Evolutionary conservation across 129 eudicot species (phyloP).

Genomic region (Artemisia argyi): DNA sequence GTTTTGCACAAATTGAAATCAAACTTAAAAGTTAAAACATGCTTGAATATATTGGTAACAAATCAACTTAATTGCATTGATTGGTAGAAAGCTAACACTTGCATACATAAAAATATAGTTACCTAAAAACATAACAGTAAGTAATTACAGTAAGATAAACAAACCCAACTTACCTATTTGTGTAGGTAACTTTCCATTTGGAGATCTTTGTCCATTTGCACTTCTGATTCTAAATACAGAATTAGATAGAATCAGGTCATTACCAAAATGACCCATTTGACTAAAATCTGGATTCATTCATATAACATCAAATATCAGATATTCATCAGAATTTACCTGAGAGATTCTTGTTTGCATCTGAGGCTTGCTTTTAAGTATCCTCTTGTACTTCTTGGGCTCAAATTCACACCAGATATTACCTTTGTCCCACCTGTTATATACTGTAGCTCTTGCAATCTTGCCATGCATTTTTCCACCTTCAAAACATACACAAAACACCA

Average conservation of each 20-base stretch:
- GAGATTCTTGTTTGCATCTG: conserved; percentile 79
- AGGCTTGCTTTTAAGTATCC: conserved; percentile 62
- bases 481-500: conserved; percentile 1
- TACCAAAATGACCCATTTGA: background rate
- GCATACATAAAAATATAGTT: too few species aligned
- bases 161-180: conserved; percentile 39
- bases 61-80: too few species aligned
- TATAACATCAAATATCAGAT: background rate
- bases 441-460: conserved; percentile 88
- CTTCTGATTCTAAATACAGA: conserved; percentile 43
- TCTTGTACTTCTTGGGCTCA: conserved; percentile 74
- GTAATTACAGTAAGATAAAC: too few species aligned
- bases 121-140: too few species aligned
- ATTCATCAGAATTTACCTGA: conserved; percentile 43
- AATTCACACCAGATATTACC: conserved; percentile 55
- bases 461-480: conserved; percentile 98
- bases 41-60: too few species aligned
- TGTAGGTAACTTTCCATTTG: conserved; percentile 67
- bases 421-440: conserved; percentile 77
- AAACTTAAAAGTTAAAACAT: too few species aligned
- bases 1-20: too few species aligned
- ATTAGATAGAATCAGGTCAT: too few species aligned
- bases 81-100: too few species aligned
- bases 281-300: background rate
- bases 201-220: conserved; percentile 48